Evolutionary conservation across 768 basidiomycete genomes (phyloP), one percentile per base, ranked within the genome.

Genomic region (Tulasnella sp.): DNA sequence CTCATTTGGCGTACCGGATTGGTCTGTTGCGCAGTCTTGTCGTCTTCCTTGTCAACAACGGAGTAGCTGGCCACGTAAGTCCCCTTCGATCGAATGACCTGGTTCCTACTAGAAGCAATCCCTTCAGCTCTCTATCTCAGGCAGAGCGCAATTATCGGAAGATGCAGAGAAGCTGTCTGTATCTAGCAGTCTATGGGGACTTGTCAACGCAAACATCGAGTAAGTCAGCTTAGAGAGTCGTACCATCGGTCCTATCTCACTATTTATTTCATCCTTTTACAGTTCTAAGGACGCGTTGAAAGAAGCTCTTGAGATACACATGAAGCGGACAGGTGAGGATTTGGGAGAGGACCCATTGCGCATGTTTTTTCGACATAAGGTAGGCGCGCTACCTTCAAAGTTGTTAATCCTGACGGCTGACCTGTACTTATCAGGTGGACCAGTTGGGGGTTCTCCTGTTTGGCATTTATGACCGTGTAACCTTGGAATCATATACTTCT

Each of bases 331-430:
- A 27, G 75, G 75, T 17, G 73, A 84, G 65, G 75, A 71, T 8
- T 66, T 79, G 58, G 77, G 83, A 62, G 82, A 92, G 67, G 92
- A 96, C 66, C 71, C 83, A 19, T 79, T 92, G 63, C 79, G 93
- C 38, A 76, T 82, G 2, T 96, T 96, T 74, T 93, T 97, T 79
- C 78, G 86, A 44, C 73, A 78, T 25, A 77, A 73, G 62, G 72
- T 74, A 27, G 45, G 68, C 56, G n/a, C n/a, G n/a, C n/a, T n/a
- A n/a, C 31, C 17, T 24, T 38, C 22, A 11, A 4, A 19, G 10
- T 2, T 46, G 15, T 7, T 38, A 17, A 30, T 24, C 51, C 9
- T 22, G 10, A 49, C 31, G 1, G n/a, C 43, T 19, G 4, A 9
- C 15, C 1, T 27, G 21, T 11, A n/a, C 31, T 53, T 24, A 30